Base-by-base conservation (phyloP, 805 yeast species). In the Cyberlindnera maritima region DNA sequence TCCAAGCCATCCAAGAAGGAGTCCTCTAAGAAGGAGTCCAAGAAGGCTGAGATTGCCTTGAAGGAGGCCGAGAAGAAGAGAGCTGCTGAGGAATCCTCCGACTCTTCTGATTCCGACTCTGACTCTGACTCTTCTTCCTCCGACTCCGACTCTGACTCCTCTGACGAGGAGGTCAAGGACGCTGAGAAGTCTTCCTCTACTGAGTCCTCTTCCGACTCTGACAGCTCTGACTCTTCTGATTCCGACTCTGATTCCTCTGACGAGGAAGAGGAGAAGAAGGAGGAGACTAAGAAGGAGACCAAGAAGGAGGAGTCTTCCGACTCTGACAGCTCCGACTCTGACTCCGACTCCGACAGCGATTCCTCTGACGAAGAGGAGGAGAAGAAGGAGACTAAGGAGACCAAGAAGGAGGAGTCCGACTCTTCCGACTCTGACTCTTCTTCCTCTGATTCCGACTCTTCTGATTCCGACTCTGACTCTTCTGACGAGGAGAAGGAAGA, bases 281-380 rank as follows among this genome's bases (percentile, higher is more conserved):
- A 28, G 13, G n/a, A 28, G 31, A 14, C 5, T 4, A 28, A 28
- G 31, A 11, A 28, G 31, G 31, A 28, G n/a, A 13, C 13, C n/a
- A 28, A 28, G 31, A 28, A 28, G 31, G 31, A 28, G 11, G 25
- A 47, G 18, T 53, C 60, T 41, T 46, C 52, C 33, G 51, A 48
- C 28, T 51, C 57, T 34, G 48, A 32, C 7, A 47, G 56, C 33
- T 61, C 69, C 44, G 59, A 54, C 34, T 59, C 66, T 33, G 68
- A 62, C 33, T 67, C 67, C 36, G 58, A 55, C 25, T 67, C 68
- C 36, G 57, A 58, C 31, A 63, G 66, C 38, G 58, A 55, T 21
- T 47, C 53, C n/a, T 57, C 63, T 14, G 54, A 46, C 32, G 53
- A 53, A 25, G 52, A 59, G 33, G 59, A 55, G 41, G 41, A 44